phyloP scores from a whole-genome alignment of 1,139 yeast species.

The Chernovozyma sophiae-reginae region DNA sequence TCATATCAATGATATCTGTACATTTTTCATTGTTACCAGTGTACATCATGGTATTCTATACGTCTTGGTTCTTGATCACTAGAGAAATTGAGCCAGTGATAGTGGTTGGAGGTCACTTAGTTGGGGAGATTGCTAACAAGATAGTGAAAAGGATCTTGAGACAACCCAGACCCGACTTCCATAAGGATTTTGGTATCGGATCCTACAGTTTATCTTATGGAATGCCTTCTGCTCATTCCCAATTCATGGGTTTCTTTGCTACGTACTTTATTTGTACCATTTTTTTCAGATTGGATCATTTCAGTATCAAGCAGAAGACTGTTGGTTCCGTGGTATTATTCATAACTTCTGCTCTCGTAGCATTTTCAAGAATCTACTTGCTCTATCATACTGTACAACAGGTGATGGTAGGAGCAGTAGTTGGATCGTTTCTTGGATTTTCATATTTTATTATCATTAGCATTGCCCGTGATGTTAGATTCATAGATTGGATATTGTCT shows the following conservation, averaged over 20 bases:
- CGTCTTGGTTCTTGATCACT: conserved; percentile 77
- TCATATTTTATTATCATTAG: conserved; percentile 53
- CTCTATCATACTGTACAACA: conserved; percentile 73
- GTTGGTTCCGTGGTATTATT: conserved; percentile 20
- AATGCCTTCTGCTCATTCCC: conserved; percentile 97
- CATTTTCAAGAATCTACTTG: conserved; percentile 72
- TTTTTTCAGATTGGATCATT: conserved; percentile 24
- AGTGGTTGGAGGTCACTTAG: conserved; percentile 81
- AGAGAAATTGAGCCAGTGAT: conserved; percentile 84
- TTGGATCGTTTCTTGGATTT: conserved; percentile 61
- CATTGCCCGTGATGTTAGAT: conserved; percentile 53
- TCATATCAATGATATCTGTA: conserved; percentile 59
- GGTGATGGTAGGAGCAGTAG: conserved; percentile 64
- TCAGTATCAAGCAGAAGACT: conserved; percentile 18
- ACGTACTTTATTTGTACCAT: conserved; percentile 53
- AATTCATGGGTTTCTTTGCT: conserved; percentile 85
- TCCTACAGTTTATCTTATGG: conserved; percentile 66
- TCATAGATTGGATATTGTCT: conserved; percentile 53
- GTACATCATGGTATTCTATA: conserved; percentile 69
- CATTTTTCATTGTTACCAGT: conserved; percentile 82
- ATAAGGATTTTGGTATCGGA: conserved; percentile 46
- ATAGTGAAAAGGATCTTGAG: conserved; percentile 58
- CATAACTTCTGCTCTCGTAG: conserved; percentile 46
- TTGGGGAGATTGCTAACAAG: conserved; percentile 70
- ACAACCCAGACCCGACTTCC: conserved; percentile 72